Conservation (phyloP, 148 eudicot species). For the Rhododendron kiyosumense region DNA sequence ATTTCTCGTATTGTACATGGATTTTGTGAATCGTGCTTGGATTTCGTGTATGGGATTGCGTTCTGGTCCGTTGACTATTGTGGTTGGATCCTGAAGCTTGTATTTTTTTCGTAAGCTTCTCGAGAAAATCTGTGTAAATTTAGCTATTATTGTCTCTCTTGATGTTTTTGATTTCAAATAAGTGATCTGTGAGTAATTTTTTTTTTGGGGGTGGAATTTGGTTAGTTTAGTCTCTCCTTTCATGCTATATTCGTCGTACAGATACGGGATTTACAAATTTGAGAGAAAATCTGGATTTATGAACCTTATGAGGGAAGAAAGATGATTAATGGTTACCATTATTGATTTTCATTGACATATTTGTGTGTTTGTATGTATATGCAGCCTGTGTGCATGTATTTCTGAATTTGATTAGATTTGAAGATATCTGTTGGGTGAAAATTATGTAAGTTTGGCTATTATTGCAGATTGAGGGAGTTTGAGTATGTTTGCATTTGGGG, state of each 20-base stretch:
- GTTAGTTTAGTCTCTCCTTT: background rate
- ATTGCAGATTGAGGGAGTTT: conserved; percentile 6
- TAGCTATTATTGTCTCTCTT: background rate
- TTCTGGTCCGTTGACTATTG: background rate
- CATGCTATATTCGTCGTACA: background rate
- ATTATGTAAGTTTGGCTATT: background rate
- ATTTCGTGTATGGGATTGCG: background rate
- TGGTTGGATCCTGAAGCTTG: background rate
- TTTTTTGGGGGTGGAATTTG: background rate
- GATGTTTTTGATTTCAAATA: background rate
- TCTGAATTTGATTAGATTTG: background rate
- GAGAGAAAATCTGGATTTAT: background rate
- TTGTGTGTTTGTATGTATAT: background rate
- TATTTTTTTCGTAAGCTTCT: no score
- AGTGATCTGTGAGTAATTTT: background rate
- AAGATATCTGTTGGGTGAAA: background rate
- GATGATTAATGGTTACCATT: background rate
- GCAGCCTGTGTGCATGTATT: background rate
- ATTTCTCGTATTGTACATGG: background rate
- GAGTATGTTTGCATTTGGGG: background rate
- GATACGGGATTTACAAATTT: background rate
- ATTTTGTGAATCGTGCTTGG: conserved; percentile 4
- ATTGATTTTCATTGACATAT: background rate
- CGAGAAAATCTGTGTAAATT: background rate
- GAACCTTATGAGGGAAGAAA: background rate